phyloP scores from a whole-genome alignment of 768 basidiomycete genomes.

The Auriculariales sp. region DNA sequence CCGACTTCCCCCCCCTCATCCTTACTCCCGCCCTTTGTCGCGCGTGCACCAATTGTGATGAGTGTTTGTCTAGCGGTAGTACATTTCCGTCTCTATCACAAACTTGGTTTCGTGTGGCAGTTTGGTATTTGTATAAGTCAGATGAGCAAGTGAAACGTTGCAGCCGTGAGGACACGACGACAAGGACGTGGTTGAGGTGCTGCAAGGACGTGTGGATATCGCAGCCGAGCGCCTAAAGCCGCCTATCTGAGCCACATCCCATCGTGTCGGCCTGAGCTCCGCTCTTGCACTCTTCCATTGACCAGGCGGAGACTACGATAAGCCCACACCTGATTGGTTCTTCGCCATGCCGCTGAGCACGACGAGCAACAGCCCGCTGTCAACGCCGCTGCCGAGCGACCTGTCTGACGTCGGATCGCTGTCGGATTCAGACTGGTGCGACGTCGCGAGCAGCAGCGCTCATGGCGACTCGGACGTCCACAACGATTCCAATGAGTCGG shows the following conservation, averaged over 20 bases:
- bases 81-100: too few relatives aligned
- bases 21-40: neutral
- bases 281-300: slow-evolving; percentile 7
- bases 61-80: too few relatives aligned
- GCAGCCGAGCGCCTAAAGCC: too few relatives aligned
- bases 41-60: too few relatives aligned
- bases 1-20: neutral
- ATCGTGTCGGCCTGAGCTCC: slow-evolving; percentile 23
- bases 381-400: neutral
- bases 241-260: slow-evolving; percentile 32
- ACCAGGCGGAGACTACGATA: slow-evolving; percentile 1
- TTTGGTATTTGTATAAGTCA: slow-evolving; percentile 10
- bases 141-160: slow-evolving; percentile 3
- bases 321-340: slow-evolving; percentile 9
- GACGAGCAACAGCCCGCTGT: slow-evolving; percentile 24
- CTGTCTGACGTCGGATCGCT: slow-evolving; percentile 50
- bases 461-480: slow-evolving; percentile 62
- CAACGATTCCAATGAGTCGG: slow-evolving; percentile 34
- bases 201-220: slow-evolving; percentile 27
- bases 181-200: slow-evolving; percentile 30
- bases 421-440: slow-evolving; percentile 79
- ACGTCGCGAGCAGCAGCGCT: slow-evolving; percentile 52
- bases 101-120: too few relatives aligned
- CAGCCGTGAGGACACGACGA: neutral
- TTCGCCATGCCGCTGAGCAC: slow-evolving; percentile 14